Percentiles rank a stretch among this genome's conserved stretches.
Evolutionary conservation across 305 asterid genomes (phyloP).

Genomic region (Fraxinus paxiana): DNA sequence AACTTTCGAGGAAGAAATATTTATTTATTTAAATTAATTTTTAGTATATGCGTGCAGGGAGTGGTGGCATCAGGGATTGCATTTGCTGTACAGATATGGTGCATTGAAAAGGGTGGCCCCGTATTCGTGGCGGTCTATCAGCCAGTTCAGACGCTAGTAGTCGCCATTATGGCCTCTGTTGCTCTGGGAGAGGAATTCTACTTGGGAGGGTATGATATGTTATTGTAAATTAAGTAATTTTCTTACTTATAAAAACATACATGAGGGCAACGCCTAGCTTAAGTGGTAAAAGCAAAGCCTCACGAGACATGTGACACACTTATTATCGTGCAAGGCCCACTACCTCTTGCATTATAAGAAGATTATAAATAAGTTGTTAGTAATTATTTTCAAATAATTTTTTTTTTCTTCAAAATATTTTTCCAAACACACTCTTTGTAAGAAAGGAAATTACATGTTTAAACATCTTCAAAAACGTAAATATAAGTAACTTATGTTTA

Average conservation of each 20-base stretch:
- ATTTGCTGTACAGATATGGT: constrained; percentile 99
- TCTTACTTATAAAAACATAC: not conserved
- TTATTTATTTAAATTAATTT: too few species aligned
- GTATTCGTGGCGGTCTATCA: constrained; percentile 98
- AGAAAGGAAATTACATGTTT: too few species aligned
- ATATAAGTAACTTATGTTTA: too few species aligned
- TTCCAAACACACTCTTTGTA: too few species aligned
- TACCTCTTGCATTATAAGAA: too few species aligned
- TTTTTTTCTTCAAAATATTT: too few species aligned
- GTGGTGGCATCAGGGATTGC: constrained; percentile 98
- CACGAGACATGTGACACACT: not conserved
- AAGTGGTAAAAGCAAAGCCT: not conserved
- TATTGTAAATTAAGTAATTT: not conserved
- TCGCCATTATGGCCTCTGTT: constrained; percentile 75
- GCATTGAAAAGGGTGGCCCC: constrained; percentile 97
- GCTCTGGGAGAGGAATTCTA: constrained; percentile 81
- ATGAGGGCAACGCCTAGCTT: not conserved
- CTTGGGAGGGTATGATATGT: constrained; percentile 72
- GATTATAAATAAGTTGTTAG: too few species aligned
- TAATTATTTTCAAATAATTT: too few species aligned
- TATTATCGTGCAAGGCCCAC: too few species aligned
- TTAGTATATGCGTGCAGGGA: constrained; percentile 45
- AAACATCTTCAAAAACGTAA: too few species aligned
- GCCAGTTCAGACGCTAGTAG: constrained; percentile 98
- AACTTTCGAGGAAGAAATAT: not conserved